These are phyloP conservation scores for Golubevia pallescens DNA, from an alignment of 1,284 basidiomycete genomes.

Conservation along the genomic window DNA sequence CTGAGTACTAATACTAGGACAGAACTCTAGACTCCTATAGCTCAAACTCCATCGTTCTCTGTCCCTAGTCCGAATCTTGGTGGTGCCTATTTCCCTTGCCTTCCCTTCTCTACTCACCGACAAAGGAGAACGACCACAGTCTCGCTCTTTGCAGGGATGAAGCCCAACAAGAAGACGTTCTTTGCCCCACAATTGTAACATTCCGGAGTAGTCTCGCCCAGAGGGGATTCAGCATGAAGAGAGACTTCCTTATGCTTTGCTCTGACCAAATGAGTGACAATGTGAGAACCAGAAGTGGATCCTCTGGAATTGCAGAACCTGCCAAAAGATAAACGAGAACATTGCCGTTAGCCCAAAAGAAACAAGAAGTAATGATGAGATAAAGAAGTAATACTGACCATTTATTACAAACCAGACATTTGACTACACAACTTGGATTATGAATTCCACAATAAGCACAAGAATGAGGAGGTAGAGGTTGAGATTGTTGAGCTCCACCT, in stretches of 20 bases:
- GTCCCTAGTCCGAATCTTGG: neutral
- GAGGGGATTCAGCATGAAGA: conserved; percentile 88
- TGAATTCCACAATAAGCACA: conserved; percentile 99
- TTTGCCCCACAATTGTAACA: conserved; percentile 98
- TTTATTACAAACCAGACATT: conserved; percentile 92
- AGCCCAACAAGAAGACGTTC: conserved; percentile 98
- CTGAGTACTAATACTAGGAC: too few species aligned
- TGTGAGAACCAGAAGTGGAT: conserved; percentile 96
- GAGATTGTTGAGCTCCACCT: too few species aligned
- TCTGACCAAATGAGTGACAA: conserved; percentile 97
- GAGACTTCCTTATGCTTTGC: conserved; percentile 99
- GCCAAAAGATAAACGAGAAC: neutral
- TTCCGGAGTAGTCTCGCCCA: conserved; percentile 96
- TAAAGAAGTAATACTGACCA: conserved; percentile 68
- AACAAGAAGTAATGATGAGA: neutral
- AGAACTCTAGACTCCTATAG: too few species aligned
- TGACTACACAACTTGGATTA: conserved; percentile 93
- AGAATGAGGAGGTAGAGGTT: too few species aligned
- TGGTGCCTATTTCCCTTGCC: neutral
- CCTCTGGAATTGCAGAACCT: conserved; percentile 99
- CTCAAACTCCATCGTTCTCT: neutral
- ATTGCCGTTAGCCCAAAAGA: neutral
- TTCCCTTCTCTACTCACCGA: conserved; percentile 70
- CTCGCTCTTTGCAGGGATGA: conserved; percentile 98
- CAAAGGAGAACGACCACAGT: conserved; percentile 98